Evolutionary conservation across 495 filamentous ascomycete genomes (phyloP).

Genomic region (Astrothelium macrocarpum): DNA sequence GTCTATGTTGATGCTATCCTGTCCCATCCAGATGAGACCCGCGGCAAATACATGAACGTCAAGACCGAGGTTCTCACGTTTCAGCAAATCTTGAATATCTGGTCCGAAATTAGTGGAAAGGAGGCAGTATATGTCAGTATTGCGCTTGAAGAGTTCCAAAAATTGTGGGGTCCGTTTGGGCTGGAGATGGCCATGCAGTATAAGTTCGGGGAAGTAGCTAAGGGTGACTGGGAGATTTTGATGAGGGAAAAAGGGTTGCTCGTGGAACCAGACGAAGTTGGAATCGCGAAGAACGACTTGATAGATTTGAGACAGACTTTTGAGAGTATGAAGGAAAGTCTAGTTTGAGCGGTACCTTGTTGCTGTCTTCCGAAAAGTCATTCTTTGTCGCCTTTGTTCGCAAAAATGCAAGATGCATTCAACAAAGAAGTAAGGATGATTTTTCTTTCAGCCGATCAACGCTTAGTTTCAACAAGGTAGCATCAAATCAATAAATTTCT

Average conservation of each 20-base stretch:
- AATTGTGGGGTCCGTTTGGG: conserved; percentile 17
- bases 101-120: conserved; percentile 22
- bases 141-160: conserved; percentile 11
- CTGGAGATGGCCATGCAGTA: conserved; percentile 20
- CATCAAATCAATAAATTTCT: too few relatives aligned
- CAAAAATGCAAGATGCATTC: background rate
- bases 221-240: conserved; percentile 15
- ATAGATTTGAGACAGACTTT: conserved; percentile 15
- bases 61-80: conserved; percentile 17
- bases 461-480: too few relatives aligned
- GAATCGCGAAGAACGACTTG: conserved; percentile 16
- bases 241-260: conserved; percentile 12
- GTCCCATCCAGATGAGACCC: conserved; percentile 11
- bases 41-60: conserved; percentile 21
- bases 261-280: conserved; percentile 20
- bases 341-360: background rate
- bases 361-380: too few relatives aligned
- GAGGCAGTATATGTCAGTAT: conserved; percentile 15
- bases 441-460: too few relatives aligned
- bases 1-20: conserved; percentile 15
- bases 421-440: too few relatives aligned
- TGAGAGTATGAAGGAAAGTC: conserved; percentile 13
- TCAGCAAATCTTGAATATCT: conserved; percentile 15
- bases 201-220: conserved; percentile 18
- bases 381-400: background rate